Evolutionary conservation across 495 filamentous ascomycete species (phyloP).

Genomic region (Aspergillus avenaceus): DNA sequence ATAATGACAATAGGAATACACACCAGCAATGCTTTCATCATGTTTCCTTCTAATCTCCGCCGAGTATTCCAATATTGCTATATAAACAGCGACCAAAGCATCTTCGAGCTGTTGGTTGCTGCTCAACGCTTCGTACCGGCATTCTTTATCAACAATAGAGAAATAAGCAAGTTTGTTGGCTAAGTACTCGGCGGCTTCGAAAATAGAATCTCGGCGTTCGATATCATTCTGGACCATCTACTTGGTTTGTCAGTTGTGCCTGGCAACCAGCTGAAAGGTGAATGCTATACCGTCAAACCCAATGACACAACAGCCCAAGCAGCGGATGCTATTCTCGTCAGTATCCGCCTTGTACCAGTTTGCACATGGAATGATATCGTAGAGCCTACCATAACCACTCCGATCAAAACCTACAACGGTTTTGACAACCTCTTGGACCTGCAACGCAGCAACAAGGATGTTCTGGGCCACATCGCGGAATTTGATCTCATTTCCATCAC

Average conservation of each 20-base stretch:
- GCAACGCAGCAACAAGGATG: not conserved
- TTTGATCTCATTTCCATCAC: slow-evolving; percentile 3
- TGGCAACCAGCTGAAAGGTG: not conserved
- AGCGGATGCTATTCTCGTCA: slow-evolving; percentile 4
- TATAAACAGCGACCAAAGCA: not conserved
- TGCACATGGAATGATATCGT: not conserved
- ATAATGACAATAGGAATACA: not conserved
- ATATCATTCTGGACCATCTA: slow-evolving; percentile 1
- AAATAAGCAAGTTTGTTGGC: not conserved
- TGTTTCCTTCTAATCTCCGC: not conserved
- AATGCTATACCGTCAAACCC: slow-evolving; percentile 3
- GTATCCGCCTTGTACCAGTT: not conserved
- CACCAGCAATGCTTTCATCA: not conserved
- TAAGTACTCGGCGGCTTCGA: slow-evolving; percentile 1
- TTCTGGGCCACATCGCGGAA: slow-evolving; percentile 8
- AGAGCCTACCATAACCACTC: slow-evolving; percentile 5
- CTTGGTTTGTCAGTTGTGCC: not conserved
- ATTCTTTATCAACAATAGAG: not conserved
- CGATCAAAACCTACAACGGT: slow-evolving; percentile 9
- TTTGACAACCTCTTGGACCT: slow-evolving; percentile 3
- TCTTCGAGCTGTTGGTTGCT: not conserved
- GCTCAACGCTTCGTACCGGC: not conserved
- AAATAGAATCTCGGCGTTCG: slow-evolving; percentile 10
- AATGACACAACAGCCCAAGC: slow-evolving; percentile 13
- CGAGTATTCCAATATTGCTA: slow-evolving; percentile 1